Conservation (phyloP, 2,329 filamentous ascomycete species). For the Tolypocladium tropicale region DNA sequence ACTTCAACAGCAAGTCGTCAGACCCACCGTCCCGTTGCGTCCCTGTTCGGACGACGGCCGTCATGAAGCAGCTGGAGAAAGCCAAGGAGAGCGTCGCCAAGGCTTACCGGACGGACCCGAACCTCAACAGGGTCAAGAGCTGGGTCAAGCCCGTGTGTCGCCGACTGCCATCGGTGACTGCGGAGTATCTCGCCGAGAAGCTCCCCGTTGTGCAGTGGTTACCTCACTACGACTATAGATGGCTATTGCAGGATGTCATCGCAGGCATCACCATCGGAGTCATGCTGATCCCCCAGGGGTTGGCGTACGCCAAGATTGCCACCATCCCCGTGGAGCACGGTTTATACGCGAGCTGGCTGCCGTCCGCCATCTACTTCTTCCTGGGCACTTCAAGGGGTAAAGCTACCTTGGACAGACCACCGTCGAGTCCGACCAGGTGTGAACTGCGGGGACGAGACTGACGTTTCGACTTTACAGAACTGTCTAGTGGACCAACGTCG, state of each 20-base stretch:
- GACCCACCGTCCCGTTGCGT: background rate
- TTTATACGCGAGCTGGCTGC: constrained; percentile 49
- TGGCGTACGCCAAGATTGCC: constrained; percentile 54
- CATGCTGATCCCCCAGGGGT: constrained; percentile 49
- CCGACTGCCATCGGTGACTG: constrained; percentile 39
- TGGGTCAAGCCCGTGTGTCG: constrained; percentile 12
- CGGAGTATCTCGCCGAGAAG: constrained; percentile 48
- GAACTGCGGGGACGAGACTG: background rate
- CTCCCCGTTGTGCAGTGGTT: constrained; percentile 54
- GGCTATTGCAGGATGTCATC: constrained; percentile 51
- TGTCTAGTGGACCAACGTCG: constrained; percentile 54
- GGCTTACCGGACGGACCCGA: constrained; percentile 15
- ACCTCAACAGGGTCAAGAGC: constrained; percentile 12
- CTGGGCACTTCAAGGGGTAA: constrained; percentile 53
- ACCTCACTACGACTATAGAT: constrained; percentile 48
- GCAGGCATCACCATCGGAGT: constrained; percentile 51
- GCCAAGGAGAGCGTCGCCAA: constrained; percentile 8
- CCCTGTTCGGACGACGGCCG: background rate
- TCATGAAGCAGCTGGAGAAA: constrained; percentile 10
- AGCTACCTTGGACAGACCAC: too few relatives aligned
- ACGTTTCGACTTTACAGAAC: constrained; percentile 26
- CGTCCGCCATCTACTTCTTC: constrained; percentile 44
- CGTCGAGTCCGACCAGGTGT: background rate
- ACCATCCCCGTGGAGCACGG: constrained; percentile 51
- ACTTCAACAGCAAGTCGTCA: background rate